These are phyloP conservation scores for Citrus mangshanensis DNA, from an alignment of 345 rosid genomes.

Conservation along the genomic window DNA sequence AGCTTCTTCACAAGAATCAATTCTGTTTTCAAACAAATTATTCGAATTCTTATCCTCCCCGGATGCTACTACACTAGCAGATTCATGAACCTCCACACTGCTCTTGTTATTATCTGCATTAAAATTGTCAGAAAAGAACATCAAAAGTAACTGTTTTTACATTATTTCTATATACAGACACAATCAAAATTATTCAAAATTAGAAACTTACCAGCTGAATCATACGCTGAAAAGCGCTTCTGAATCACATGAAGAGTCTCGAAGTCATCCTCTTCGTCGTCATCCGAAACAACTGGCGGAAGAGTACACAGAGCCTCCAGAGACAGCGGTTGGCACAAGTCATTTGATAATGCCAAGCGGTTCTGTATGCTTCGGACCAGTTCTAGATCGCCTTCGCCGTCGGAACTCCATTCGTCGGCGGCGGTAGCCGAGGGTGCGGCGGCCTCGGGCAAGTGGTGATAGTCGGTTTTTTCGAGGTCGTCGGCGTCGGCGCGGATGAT, in stretches of 20 bases:
- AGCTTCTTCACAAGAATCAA: conserved; percentile 35
- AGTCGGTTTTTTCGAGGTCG: conserved; percentile 9
- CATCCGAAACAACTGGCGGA: conserved; percentile 41
- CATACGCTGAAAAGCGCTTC: conserved; percentile 63
- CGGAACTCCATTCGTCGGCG: conserved; percentile 29
- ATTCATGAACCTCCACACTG: conserved; percentile 26
- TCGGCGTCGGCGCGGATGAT: conserved; percentile 46
- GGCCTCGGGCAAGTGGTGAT: not conserved
- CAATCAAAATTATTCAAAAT: not conserved
- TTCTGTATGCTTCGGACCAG: conserved; percentile 49
- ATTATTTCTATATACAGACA: not conserved
- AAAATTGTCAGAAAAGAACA: conserved; percentile 2
- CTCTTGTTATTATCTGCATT: conserved; percentile 31
- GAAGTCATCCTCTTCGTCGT: conserved; percentile 62
- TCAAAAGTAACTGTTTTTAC: not conserved
- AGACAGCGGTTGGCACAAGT: conserved; percentile 31
- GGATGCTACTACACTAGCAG: conserved; percentile 10
- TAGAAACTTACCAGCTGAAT: conserved; percentile 39
- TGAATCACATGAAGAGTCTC: conserved; percentile 72
- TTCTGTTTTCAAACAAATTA: conserved; percentile 30
- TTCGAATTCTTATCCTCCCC: conserved; percentile 30
- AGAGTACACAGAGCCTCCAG: conserved; percentile 29
- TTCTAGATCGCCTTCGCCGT: conserved; percentile 60
- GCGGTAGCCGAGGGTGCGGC: conserved; percentile 4
- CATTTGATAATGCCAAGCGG: conserved; percentile 39